Percentiles rank a stretch among this genome's conserved stretches.
Evolutionary conservation across 805 yeast genomes (phyloP).

Genomic region (Saccharomycopsis fodiens): DNA sequence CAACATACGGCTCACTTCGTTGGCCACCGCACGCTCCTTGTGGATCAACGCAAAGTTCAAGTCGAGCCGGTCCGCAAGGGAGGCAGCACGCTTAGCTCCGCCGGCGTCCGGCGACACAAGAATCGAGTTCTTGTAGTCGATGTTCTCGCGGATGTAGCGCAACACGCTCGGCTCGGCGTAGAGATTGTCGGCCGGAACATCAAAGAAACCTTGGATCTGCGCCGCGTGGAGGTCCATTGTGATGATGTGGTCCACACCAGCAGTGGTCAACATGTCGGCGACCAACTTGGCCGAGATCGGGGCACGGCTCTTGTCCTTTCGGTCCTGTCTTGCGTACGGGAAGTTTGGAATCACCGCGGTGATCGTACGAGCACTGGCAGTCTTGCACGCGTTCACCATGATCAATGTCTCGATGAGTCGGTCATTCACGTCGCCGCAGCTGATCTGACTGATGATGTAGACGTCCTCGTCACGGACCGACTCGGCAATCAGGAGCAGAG

Average conservation of each 20-base stretch:
- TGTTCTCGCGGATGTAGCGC: slow-evolving; percentile 65
- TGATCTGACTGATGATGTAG: slow-evolving; percentile 68
- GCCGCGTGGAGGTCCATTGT: slow-evolving; percentile 97
- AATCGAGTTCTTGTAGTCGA: slow-evolving; percentile 51
- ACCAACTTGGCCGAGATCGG: slow-evolving; percentile 93
- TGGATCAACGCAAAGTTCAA: slow-evolving; percentile 92
- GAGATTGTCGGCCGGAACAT: slow-evolving; percentile 90
- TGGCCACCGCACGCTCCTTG: slow-evolving; percentile 91
- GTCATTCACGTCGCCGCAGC: slow-evolving; percentile 80
- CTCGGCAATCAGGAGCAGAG: slow-evolving; percentile 82
- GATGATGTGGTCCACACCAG: slow-evolving; percentile 93
- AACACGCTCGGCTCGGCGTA: slow-evolving; percentile 92
- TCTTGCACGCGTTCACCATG: slow-evolving; percentile 87
- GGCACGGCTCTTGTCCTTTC: slow-evolving; percentile 92
- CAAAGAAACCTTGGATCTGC: slow-evolving; percentile 95
- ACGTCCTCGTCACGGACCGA: slow-evolving; percentile 89
- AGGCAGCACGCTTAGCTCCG: slow-evolving; percentile 96
- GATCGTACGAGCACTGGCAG: slow-evolving; percentile 91
- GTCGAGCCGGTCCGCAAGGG: slow-evolving; percentile 86
- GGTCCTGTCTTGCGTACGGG: slow-evolving; percentile 96
- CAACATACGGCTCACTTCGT: slow-evolving; percentile 92
- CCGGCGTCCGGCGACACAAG: slow-evolving; percentile 98
- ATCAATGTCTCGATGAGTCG: slow-evolving; percentile 79
- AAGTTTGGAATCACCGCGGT: slow-evolving; percentile 94
- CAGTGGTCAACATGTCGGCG: slow-evolving; percentile 85